Evolutionary conservation across 1,284 basidiomycete species (phyloP).

Genomic region (Boletus austroedulis): DNA sequence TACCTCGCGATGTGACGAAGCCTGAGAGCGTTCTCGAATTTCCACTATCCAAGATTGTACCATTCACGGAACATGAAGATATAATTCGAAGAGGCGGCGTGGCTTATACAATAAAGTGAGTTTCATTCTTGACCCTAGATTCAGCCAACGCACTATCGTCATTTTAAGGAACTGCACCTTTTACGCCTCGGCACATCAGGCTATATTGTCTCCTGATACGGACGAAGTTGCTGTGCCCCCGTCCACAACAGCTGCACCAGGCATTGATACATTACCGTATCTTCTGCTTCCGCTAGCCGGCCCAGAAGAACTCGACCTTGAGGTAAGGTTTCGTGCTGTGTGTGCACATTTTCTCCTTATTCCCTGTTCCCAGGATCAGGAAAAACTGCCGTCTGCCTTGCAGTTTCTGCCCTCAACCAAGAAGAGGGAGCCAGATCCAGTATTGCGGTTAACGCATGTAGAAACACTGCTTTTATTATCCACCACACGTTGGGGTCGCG

Average conservation of each 20-base stretch:
- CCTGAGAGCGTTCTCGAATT: slow-evolving; percentile 57
- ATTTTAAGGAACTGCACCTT: slow-evolving; percentile 74
- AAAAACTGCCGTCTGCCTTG: slow-evolving; percentile 77
- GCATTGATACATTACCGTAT: slow-evolving; percentile 79
- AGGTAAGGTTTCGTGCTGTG: slow-evolving; percentile 45
- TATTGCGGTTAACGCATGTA: slow-evolving; percentile 80
- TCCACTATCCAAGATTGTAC: slow-evolving; percentile 75
- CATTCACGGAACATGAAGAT: slow-evolving; percentile 87
- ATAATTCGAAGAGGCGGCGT: slow-evolving; percentile 84
- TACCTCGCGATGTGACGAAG: slow-evolving; percentile 43
- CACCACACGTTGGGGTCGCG: slow-evolving; percentile 85
- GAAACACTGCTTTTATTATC: slow-evolving; percentile 89
- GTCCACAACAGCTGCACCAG: slow-evolving; percentile 61
- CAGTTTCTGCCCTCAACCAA: slow-evolving; percentile 90
- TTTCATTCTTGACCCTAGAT: slow-evolving; percentile 9
- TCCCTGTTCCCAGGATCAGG: slow-evolving; percentile 67
- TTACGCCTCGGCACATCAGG: slow-evolving; percentile 61
- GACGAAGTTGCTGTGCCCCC: slow-evolving; percentile 50
- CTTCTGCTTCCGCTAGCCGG: slow-evolving; percentile 91
- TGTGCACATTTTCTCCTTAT: not conserved
- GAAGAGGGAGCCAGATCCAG: slow-evolving; percentile 77
- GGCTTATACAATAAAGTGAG: slow-evolving; percentile 81
- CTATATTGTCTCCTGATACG: slow-evolving; percentile 63
- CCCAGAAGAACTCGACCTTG: slow-evolving; percentile 89
- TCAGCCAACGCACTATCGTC: slow-evolving; percentile 1